Evolutionary conservation across 805 yeast genomes (phyloP).

Genomic region (Nakazawaea peltata): DNA sequence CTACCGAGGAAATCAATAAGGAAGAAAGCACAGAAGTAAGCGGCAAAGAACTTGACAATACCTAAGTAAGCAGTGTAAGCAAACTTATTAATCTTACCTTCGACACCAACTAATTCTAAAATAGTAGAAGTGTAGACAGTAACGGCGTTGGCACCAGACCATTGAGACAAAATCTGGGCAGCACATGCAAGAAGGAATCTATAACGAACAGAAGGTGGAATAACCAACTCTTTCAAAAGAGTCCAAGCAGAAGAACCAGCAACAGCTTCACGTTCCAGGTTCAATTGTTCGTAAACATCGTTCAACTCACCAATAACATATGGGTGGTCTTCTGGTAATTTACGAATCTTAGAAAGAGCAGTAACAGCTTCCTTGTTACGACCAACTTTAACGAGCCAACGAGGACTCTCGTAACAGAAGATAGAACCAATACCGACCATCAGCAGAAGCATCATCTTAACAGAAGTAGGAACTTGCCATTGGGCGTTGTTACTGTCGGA

Average conservation of each 20-base stretch:
- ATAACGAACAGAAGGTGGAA: conserved; percentile 32
- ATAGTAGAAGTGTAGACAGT: conserved; percentile 51
- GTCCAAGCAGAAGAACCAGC: conserved; percentile 16
- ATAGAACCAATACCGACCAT: conserved; percentile 31
- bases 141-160: conserved; percentile 52
- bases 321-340: conserved; percentile 37
- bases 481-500: conserved; percentile 27
- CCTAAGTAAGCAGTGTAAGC: conserved; percentile 47
- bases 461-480: conserved; percentile 45
- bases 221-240: conserved; percentile 25
- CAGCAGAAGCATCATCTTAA: conserved; percentile 42
- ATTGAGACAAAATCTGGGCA: conserved; percentile 44
- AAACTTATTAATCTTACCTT: conserved; percentile 26
- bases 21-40: conserved; percentile 44
- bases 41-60: conserved; percentile 41
- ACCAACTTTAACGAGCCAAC: conserved; percentile 41
- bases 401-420: conserved; percentile 40
- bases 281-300: conserved; percentile 41
- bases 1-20: conserved; percentile 47
- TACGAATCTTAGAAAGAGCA: conserved; percentile 24
- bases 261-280: conserved; percentile 25
- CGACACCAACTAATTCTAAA: conserved; percentile 37
- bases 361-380: conserved; percentile 30
- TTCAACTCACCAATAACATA: conserved; percentile 41
- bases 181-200: conserved; percentile 34